Evolutionary conservation across 306 rosid species (phyloP).

Genomic region (Quercus gilva): DNA sequence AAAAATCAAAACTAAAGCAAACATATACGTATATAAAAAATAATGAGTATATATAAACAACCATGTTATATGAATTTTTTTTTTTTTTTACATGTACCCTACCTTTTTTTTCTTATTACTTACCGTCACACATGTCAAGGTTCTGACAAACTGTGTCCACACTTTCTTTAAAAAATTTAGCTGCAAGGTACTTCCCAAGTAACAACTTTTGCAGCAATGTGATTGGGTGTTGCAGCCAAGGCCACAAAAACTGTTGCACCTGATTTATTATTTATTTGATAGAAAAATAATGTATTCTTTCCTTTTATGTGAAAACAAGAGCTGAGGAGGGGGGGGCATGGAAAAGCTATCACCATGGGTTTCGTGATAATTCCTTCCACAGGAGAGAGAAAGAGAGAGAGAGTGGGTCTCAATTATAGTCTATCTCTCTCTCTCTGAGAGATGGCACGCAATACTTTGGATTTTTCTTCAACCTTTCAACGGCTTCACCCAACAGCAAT

Average conservation of each 20-base stretch:
- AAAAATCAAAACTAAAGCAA: neutral
- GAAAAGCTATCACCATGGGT: conserved; percentile 37
- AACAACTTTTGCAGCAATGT: neutral
- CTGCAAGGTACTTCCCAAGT: too few species aligned
- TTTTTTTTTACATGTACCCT: too few species aligned
- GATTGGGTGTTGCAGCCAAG: conserved; percentile 25
- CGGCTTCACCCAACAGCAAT: conserved; percentile 60
- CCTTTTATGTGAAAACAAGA: conserved; percentile 30
- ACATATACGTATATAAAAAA: neutral
- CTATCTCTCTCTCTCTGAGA: conserved; percentile 29
- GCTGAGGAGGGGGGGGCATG: conserved; percentile 29
- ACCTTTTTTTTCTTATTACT: too few species aligned
- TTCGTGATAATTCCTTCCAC: conserved; percentile 43
- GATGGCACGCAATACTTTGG: conserved; percentile 59
- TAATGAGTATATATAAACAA: too few species aligned
- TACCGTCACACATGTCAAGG: too few species aligned
- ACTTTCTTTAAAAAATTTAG: too few species aligned
- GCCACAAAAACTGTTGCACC: conserved; percentile 13
- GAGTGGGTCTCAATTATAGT: neutral
- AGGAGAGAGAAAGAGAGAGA: conserved; percentile 26
- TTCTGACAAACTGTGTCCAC: too few species aligned
- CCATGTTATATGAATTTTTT: too few species aligned
- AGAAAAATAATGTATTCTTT: conserved; percentile 28
- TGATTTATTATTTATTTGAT: conserved; percentile 16
- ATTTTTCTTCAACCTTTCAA: conserved; percentile 66